Evolutionary conservation across 2,329 filamentous ascomycete species (phyloP), one percentile per base, ranked within the genome.

Genomic region (Cladosporium sp.): DNA sequence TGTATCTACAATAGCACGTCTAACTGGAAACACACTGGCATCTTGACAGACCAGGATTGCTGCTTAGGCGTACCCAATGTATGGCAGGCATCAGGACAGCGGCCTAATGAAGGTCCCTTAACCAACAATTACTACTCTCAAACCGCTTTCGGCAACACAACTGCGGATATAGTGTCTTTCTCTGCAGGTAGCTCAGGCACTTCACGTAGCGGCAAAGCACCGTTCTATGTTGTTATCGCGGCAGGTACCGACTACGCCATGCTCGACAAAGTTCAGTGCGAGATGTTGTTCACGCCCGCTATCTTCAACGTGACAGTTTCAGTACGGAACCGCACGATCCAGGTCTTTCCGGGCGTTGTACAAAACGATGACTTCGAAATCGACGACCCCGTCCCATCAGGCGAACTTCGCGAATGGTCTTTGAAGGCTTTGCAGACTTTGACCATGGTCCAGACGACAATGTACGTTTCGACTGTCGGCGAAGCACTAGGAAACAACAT

Each of bases 1-100:
- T 54, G 51, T n/a, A 17, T 9, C 4, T 54, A 54, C 51, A 54
- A 54, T 25, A 36, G 22, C n/a, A 32, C 51, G 3, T 37, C 51
- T 13, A 24, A n/a, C 20, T 54, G 35, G 34, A 24, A 19, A 15
- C 20, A 40, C 35, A 25, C 20, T n/a, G 19, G 15, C 17, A 17
- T 32, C 19, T 13, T 54, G 10, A 42, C 36, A 13, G 35, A 17
- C 12, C n/a, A 37, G 13, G 13, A 37, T 37, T 37, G 35, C 12
- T 15, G 35, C 35, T 9, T 28, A 28, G 25, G 25, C 25, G 25
- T 28, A 28, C 25, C 35, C 35, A 37, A 37, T 17, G 35, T 37
- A 17, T 37, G n/a, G 12, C 4, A 4, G n/a, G 35, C n/a, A 17
- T 6, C 5, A 4, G 35, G 35, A 13, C 12, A 37, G n/a, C 12